Conservation (phyloP, 306 rosid species). For the Acacia acuminata region DNA sequence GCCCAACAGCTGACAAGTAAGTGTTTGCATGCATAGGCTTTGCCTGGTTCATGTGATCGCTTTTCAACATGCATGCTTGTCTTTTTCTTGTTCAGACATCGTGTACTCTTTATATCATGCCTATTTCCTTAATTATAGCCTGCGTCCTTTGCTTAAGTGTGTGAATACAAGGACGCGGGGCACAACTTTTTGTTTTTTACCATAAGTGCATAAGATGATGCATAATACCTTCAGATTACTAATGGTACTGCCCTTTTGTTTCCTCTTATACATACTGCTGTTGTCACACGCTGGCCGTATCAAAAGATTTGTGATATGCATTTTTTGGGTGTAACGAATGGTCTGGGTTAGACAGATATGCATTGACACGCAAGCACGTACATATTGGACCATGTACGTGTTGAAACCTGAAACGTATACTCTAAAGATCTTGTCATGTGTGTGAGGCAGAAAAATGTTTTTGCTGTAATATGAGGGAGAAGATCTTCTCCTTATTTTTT, state of each 20-base stretch:
- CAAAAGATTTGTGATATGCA: no score
- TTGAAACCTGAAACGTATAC: no score
- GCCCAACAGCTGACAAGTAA: neutral
- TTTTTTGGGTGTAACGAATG: no score
- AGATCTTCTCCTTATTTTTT: no score
- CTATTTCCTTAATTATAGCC: neutral
- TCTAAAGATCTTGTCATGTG: no score
- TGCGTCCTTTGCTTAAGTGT: neutral
- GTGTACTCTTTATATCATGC: neutral
- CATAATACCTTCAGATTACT: neutral
- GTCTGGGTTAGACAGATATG: no score
- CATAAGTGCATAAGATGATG: neutral
- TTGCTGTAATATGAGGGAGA: no score
- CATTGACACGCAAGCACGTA: no score
- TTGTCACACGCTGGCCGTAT: neutral
- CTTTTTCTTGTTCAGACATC: neutral
- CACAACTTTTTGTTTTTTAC: neutral
- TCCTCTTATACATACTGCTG: neutral
- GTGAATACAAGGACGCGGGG: neutral
- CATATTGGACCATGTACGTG: no score
- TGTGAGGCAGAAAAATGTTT: no score
- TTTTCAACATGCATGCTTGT: no score
- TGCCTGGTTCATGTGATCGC: neutral
- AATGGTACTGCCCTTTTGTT: neutral
- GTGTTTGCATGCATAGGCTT: neutral